Conservation (phyloP, 2,329 filamentous ascomycete genomes). For the Aureobasidium pullulans region DNA sequence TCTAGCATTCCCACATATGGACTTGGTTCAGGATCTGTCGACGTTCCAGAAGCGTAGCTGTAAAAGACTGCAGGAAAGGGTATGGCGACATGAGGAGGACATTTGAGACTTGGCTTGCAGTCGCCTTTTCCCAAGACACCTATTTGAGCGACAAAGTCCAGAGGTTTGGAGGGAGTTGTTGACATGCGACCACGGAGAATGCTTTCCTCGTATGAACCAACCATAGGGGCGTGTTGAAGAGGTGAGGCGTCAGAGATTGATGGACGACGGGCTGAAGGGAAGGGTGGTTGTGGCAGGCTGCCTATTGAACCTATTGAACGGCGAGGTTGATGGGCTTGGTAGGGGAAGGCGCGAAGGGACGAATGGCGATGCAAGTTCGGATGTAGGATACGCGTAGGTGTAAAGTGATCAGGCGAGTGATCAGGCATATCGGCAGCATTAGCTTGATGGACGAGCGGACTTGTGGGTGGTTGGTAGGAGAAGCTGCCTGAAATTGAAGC, state of each 20-base stretch:
- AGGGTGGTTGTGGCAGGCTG: constrained; percentile 37
- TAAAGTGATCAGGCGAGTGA: constrained; percentile 36
- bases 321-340: constrained; percentile 71
- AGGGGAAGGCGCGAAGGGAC: constrained; percentile 39
- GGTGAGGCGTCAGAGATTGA: constrained; percentile 72
- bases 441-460: constrained; percentile 80
- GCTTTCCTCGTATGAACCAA: constrained; percentile 95
- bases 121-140: constrained; percentile 84
- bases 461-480: constrained; percentile 80
- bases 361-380: background rate
- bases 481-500: constrained; percentile 74
- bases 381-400: constrained; percentile 18
- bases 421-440: constrained; percentile 69
- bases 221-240: constrained; percentile 86
- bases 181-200: constrained; percentile 95
- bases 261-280: constrained; percentile 52
- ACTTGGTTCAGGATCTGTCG: constrained; percentile 73
- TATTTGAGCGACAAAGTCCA: constrained; percentile 92
- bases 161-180: constrained; percentile 82
- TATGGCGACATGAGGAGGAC: constrained; percentile 82
- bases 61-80: constrained; percentile 95
- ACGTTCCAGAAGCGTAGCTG: constrained; percentile 69
- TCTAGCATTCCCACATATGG: constrained; percentile 94
- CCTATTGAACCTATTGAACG: constrained; percentile 61
- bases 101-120: constrained; percentile 76